Percentiles rank a stretch among this genome's conserved stretches.
phyloP scores from a whole-genome alignment of 108 stramenopile genomes.

The Fistulifera pelliculosa region DNA sequence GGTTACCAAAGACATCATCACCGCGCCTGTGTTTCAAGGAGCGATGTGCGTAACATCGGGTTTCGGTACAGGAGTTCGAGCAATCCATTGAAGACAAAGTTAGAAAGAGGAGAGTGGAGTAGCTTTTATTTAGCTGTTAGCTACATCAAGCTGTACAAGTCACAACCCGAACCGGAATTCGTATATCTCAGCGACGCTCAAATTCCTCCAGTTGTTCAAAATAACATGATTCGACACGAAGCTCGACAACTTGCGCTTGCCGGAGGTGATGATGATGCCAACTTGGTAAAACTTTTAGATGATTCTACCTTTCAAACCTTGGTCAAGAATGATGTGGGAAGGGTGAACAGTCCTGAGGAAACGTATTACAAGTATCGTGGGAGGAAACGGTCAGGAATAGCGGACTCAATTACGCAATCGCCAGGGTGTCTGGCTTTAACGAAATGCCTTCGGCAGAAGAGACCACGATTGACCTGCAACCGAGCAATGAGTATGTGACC shows the following conservation, averaged over 20 bases:
- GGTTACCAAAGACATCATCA: conserved; percentile 9
- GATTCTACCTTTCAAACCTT: conserved; percentile 12
- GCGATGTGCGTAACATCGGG: conserved; percentile 64
- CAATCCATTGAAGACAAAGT: conserved; percentile 3
- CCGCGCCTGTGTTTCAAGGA: conserved; percentile 42
- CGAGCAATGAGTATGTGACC: conserved; percentile 33
- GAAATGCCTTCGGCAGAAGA: conserved; percentile 47
- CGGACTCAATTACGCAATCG: conserved; percentile 59
- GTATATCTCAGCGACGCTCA: conserved; percentile 74
- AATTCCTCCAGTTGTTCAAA: conserved; percentile 53
- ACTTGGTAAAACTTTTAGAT: conserved; percentile 8
- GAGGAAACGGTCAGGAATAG: conserved; percentile 75
- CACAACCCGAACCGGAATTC: conserved; percentile 79
- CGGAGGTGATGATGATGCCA: background rate
- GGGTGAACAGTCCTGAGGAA: conserved; percentile 40
- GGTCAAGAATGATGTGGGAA: conserved; percentile 10
- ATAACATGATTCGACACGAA: conserved; percentile 65
- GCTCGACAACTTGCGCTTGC: conserved; percentile 14
- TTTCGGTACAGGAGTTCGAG: conserved; percentile 57
- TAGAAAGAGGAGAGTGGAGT: conserved; percentile 12
- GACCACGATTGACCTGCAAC: conserved; percentile 47
- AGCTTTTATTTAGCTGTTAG: conserved; percentile 69
- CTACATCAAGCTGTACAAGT: conserved; percentile 73
- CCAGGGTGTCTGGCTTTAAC: conserved; percentile 64
- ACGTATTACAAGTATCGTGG: conserved; percentile 80